These are phyloP conservation scores for Astrothelium subdiscretum DNA, from an alignment of 495 filamentous ascomycete genomes.

Conservation along the genomic window DNA sequence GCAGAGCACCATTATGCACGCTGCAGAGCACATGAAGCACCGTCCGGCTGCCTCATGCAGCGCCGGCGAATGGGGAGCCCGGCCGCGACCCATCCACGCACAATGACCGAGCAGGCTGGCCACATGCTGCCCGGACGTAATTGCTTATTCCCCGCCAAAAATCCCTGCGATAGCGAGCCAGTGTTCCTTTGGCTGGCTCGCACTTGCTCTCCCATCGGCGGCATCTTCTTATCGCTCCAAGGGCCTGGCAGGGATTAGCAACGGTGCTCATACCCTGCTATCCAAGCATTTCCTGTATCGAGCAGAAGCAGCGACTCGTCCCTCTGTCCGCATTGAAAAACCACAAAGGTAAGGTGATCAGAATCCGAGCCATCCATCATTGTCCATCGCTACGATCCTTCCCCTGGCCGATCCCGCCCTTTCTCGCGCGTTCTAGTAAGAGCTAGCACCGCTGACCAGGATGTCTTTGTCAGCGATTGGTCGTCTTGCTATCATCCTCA, in stretches of 20 bases:
- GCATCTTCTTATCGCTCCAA: neutral
- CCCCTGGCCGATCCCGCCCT: neutral
- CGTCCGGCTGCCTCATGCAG: neutral
- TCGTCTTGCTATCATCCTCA: neutral
- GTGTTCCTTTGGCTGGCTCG: neutral
- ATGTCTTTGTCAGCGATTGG: neutral
- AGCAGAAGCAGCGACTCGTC: neutral
- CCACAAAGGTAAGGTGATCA: neutral
- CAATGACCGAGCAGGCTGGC: neutral
- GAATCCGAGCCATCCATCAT: neutral
- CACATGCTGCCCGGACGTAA: neutral
- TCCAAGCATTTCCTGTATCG: neutral
- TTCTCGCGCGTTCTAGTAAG: neutral
- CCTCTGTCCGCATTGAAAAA: neutral
- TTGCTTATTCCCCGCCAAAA: neutral
- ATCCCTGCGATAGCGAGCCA: neutral
- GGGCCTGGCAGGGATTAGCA: neutral
- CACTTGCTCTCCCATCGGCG: neutral
- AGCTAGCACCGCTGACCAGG: neutral
- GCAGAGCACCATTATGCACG: neutral
- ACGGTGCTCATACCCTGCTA: neutral
- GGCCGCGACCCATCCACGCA: neutral
- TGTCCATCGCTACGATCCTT: neutral
- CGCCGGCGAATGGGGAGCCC: neutral
- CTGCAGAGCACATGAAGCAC: no score